Evolutionary conservation across 192 early-diverging fungal genomes (phyloP), one percentile per base, ranked within the genome.

Genomic region (Dispira simplex): DNA sequence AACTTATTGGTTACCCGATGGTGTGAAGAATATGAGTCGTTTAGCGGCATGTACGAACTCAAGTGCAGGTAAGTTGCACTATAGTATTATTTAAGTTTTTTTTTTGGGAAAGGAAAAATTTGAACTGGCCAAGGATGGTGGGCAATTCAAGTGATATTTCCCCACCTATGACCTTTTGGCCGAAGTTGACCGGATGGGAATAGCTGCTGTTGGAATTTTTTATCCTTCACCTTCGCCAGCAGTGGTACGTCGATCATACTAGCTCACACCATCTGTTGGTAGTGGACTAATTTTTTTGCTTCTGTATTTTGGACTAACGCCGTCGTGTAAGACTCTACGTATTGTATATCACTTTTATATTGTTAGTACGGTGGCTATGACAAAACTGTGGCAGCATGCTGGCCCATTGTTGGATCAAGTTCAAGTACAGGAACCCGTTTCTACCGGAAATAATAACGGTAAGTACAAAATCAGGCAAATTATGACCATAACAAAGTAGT

Each of bases 11-110:
- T 60, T 2, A 12, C 32, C 3, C 58, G 39, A 18, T 60, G 58
- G 58, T 60, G 58, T 21, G 58, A 60, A 43, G 58, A 60, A 44
- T 60, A 60, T 13, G 58, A 60, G 18, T 60, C 32, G 14, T 60
- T 60, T 13, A 60, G 44, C 58, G 58, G 58, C 39, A 44, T 60
- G 11, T 60, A 43, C 21, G 43, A 28, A 14, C 58, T 60, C 14
- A 60, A 60, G 58, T 28, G 89, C 71, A 85, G 82, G 85, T 87
- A 70, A 62, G 64, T 14, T 25, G 54, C 20, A 27, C 12, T 14
- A 26, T 26, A 8, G 54, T 4, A 26, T 26, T 5, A 27, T 18
- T 39, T 39, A 39, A 4, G 32, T 4, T 1, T 39, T 39, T n/a
- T n/a, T 39, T 39, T 39, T 39, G 32, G 6, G n/a, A n/a, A n/a